These are phyloP conservation scores for Plenodomus tracheiphilus DNA, from an alignment of 2,329 filamentous ascomycete genomes.

Conservation along the genomic window DNA sequence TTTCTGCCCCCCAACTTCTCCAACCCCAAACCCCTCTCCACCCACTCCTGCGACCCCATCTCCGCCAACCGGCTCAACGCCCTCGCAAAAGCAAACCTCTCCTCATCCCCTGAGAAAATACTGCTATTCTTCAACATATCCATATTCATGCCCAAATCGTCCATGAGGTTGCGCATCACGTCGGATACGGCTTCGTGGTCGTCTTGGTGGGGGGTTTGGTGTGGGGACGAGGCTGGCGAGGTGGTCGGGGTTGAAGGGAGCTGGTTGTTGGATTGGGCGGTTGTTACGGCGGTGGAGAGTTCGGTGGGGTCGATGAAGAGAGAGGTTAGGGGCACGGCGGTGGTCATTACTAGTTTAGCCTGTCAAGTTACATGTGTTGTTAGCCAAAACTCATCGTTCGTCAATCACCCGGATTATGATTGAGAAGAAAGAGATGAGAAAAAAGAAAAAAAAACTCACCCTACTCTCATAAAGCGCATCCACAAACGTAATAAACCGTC, in stretches of 20 bases:
- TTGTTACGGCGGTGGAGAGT: constrained; percentile 51
- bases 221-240: not conserved
- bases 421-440: not conserved
- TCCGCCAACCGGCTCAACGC: constrained; percentile 82
- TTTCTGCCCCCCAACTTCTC: constrained; percentile 66
- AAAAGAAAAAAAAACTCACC: constrained; percentile 42
- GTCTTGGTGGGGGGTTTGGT: constrained; percentile 44
- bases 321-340: constrained; percentile 79
- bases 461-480: constrained; percentile 88
- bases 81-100: constrained; percentile 92
- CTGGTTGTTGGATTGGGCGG: constrained; percentile 43
- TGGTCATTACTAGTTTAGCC: constrained; percentile 94
- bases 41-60: constrained; percentile 95
- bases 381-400: constrained; percentile 2
- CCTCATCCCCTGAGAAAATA: constrained; percentile 92
- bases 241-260: constrained; percentile 33
- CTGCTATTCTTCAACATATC: constrained; percentile 80
- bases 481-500: constrained; percentile 96
- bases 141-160: constrained; percentile 85
- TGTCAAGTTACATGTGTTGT: constrained; percentile 44
- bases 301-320: constrained; percentile 75
- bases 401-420: too few relatives aligned
- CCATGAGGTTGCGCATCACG: constrained; percentile 78
- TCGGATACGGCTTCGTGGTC: constrained; percentile 61
- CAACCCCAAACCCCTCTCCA: constrained; percentile 73